These are phyloP conservation scores for Actinomortierella wolfii DNA, from an alignment of 371 early-diverging fungal genomes.

Conservation along the genomic window DNA sequence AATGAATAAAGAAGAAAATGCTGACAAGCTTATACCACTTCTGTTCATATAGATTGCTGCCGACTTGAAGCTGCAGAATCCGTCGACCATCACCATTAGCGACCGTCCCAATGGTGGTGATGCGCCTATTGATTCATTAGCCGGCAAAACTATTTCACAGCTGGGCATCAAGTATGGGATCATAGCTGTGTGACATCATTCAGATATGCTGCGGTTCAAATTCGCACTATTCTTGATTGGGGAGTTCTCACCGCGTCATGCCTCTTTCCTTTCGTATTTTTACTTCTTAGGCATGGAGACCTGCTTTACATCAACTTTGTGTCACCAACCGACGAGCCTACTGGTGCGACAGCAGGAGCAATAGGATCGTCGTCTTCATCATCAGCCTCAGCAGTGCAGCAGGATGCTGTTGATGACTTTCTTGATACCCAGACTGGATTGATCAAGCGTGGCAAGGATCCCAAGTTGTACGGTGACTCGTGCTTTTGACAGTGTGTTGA, in stretches of 20 bases:
- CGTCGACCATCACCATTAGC: slow-evolving; percentile 55
- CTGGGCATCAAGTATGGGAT: slow-evolving; percentile 52
- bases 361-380: slow-evolving; percentile 16
- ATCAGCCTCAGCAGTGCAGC: slow-evolving; percentile 49
- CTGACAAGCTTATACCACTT: slow-evolving; percentile 2
- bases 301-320: slow-evolving; percentile 70
- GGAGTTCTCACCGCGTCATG: no score
- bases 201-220: no score
- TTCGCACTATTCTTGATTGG: no score
- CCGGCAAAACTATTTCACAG: slow-evolving; percentile 49
- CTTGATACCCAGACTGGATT: slow-evolving; percentile 85
- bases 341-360: slow-evolving; percentile 8
- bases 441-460: slow-evolving; percentile 81
- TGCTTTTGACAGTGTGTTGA: neutral
- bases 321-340: slow-evolving; percentile 42
- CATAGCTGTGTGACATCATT: neutral
- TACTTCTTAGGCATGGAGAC: slow-evolving; percentile 74
- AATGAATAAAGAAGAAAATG: neutral
- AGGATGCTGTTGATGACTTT: slow-evolving; percentile 81
- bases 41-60: slow-evolving; percentile 46
- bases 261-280: neutral
- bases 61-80: slow-evolving; percentile 48
- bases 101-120: slow-evolving; percentile 55
- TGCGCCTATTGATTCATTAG: slow-evolving; percentile 47
- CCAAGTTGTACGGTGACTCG: slow-evolving; percentile 72